Conservation (phyloP, 1,284 basidiomycete genomes). For the Malassezia nana region DNA sequence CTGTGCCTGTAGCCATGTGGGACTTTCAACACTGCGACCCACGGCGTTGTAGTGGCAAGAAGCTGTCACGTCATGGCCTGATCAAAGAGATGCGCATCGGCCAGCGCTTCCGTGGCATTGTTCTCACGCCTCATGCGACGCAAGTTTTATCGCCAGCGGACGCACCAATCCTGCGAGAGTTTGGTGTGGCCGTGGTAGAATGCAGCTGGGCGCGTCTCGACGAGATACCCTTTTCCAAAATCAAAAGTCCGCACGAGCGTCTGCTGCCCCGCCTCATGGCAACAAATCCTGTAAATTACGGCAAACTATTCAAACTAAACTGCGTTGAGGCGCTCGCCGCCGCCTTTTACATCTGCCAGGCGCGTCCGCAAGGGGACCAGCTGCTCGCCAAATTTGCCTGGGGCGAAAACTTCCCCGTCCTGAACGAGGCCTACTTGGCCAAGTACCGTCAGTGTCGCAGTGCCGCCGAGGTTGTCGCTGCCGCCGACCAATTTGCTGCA, state of each 20-base stretch:
- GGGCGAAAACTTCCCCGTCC: slow-evolving; percentile 35
- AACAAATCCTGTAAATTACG: slow-evolving; percentile 45
- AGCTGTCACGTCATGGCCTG: slow-evolving; percentile 72
- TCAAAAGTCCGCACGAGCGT: slow-evolving; percentile 82
- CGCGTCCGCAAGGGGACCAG: slow-evolving; percentile 27
- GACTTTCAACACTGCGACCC: slow-evolving; percentile 98
- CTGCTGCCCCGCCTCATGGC: slow-evolving; percentile 51
- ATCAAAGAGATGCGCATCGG: slow-evolving; percentile 76
- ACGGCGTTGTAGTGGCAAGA: slow-evolving; percentile 85
- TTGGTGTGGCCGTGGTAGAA: slow-evolving; percentile 86
- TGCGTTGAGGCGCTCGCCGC: slow-evolving; percentile 44
- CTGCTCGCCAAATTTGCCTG: slow-evolving; percentile 39
- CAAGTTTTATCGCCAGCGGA: slow-evolving; percentile 74
- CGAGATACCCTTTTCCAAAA: slow-evolving; percentile 87
- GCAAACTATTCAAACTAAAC: slow-evolving; percentile 44
- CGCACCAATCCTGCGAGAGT: slow-evolving; percentile 63
- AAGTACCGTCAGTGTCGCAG: slow-evolving; percentile 26
- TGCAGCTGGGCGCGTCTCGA: slow-evolving; percentile 93
- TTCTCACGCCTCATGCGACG: slow-evolving; percentile 84
- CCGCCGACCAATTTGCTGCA: slow-evolving; percentile 28
- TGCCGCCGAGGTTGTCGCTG: slow-evolving; percentile 22
- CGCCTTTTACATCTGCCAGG: slow-evolving; percentile 33
- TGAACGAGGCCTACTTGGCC: slow-evolving; percentile 31
- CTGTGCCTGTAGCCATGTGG: slow-evolving; percentile 41
- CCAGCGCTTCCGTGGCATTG: slow-evolving; percentile 76